Evolutionary conservation across 2,329 filamentous ascomycete genomes (phyloP).

Genomic region (Colletotrichum agaves): DNA sequence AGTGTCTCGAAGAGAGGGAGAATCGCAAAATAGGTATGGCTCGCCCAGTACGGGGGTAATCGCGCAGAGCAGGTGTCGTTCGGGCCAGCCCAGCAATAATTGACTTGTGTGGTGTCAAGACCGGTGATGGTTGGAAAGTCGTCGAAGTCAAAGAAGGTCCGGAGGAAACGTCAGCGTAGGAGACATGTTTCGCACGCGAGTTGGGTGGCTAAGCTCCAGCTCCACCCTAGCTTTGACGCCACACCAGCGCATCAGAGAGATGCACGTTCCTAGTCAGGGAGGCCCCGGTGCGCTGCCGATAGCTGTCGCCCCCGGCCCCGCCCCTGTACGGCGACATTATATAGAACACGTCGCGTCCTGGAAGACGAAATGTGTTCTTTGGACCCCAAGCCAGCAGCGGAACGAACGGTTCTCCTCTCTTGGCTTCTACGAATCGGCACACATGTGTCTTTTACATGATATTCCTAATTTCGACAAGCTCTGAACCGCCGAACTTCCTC

Average conservation of each 20-base stretch:
- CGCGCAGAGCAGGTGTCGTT: slow-evolving; percentile 2
- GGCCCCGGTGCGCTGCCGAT: slow-evolving; percentile 21
- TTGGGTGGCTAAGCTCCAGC: slow-evolving; percentile 39
- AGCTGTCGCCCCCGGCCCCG: slow-evolving; percentile 23
- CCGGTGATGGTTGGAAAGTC: slow-evolving; percentile 30
- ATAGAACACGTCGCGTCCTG: slow-evolving; percentile 15
- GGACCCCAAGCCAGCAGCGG: no score
- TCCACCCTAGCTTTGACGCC: slow-evolving; percentile 38
- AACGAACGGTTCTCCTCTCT: no score
- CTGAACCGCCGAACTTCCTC: not conserved
- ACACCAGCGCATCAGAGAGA: slow-evolving; percentile 35
- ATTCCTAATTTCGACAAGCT: not conserved
- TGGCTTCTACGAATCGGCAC: not conserved
- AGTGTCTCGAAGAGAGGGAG: not conserved
- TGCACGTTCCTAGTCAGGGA: slow-evolving; percentile 27
- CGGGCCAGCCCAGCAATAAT: slow-evolving; percentile 35
- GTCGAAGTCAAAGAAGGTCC: slow-evolving; percentile 28
- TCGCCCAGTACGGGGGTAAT: slow-evolving; percentile 14
- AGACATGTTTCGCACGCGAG: slow-evolving; percentile 38
- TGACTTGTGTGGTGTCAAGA: slow-evolving; percentile 17
- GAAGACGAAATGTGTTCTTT: no score
- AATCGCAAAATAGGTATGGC: not conserved
- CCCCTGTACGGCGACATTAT: slow-evolving; percentile 17
- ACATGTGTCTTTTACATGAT: not conserved
- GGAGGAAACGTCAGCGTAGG: slow-evolving; percentile 37